Evolutionary conservation across 352 stramenopile genomes (phyloP), one percentile per base, ranked within the genome.

Genomic region (Blastocystis hominis): DNA sequence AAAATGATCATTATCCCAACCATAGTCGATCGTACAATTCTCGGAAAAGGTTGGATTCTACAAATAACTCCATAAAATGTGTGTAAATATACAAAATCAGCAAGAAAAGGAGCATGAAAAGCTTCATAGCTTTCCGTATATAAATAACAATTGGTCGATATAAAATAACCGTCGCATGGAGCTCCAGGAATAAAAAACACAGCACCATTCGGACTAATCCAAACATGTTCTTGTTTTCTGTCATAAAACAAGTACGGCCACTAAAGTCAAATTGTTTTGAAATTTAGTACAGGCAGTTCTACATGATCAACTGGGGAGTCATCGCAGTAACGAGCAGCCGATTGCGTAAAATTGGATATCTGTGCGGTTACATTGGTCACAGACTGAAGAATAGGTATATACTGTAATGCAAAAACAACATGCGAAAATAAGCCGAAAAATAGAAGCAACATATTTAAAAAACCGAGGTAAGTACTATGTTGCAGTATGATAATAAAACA

Each of bases 141-240:
- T 0, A 56, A 20, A 30, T 42, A 24, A 63, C 70, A 80, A 5
- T 47, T 13, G 3, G 7, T n/a, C 3, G 4, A 17, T 17, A 4
- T 64, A 34, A 80, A 80, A 46, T 47, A 80, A 64, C 46, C 62
- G 13, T 80, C 46, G 55, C 70, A 80, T n/a, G 70, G 70, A 80
- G 62, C 70, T 7, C 70, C 70, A 44, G 44, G 36, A 63, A 30
- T 47, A 34, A 80, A 42, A 2, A 46, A 80, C 0, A 80, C 30
- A 30, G 54, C 54, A 59, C 70, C 70, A 64, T 80, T 80, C 9
- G 70, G 70, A 80, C 70, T 80, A 56, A 80, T 61, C 70, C 70
- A 80, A 9, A 80, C 46, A 36, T 63, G 55, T 10, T 63, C n/a
- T 62, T 80, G 70, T 38, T 40, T 38, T 17, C 47, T 38, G 38